Evolutionary conservation across 305 asterid species (phyloP).

Genomic region (Fraxinus dipetala): DNA sequence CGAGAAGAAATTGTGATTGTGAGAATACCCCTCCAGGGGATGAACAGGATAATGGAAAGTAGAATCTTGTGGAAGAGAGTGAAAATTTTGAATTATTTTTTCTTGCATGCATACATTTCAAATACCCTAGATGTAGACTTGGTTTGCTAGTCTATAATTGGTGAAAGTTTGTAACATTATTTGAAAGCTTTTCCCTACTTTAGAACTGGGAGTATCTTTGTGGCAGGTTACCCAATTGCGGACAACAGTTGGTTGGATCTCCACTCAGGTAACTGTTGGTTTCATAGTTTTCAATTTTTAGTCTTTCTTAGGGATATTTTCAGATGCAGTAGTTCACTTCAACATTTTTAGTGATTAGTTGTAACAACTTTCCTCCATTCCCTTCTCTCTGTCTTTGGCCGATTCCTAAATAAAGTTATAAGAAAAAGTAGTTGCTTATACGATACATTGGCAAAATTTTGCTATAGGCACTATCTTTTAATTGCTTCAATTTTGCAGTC

Average conservation of each 20-base stretch:
- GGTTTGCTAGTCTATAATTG: constrained; percentile 11
- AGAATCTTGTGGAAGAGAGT: background rate
- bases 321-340: background rate
- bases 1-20: constrained; percentile 8
- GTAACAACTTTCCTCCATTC: background rate
- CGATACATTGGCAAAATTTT: background rate
- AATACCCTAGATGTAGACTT: background rate
- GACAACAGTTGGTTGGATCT: constrained; percentile 61
- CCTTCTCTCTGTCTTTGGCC: background rate
- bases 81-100: background rate
- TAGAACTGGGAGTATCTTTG: background rate
- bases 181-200: background rate
- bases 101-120: background rate
- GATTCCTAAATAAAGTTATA: background rate
- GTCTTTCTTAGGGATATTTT: background rate
- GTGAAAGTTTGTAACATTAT: constrained; percentile 2
- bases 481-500: background rate
- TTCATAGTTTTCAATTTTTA: constrained; percentile 16
- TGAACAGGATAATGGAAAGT: background rate
- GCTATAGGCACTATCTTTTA: background rate
- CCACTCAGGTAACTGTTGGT: constrained; percentile 54
- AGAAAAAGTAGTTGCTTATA: background rate
- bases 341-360: background rate
- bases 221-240: constrained; percentile 66
- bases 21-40: background rate